These are phyloP conservation scores for Fusarium nurragi DNA, from an alignment of 2,329 filamentous ascomycete species.

Conservation along the genomic window DNA sequence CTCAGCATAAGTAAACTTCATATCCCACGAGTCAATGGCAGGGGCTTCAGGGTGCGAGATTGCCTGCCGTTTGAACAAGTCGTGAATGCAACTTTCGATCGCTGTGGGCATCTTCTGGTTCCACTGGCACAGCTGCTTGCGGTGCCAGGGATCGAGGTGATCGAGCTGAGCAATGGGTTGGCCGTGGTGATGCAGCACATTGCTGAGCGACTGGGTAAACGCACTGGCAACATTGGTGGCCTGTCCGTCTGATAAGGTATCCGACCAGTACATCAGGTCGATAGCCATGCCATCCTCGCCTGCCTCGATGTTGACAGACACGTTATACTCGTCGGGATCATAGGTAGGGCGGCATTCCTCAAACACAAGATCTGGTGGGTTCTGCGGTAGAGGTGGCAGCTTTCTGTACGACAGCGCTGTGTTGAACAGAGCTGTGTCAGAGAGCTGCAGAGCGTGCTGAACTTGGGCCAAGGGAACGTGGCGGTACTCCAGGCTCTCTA, in stretches of 20 bases:
- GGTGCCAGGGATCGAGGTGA: constrained; percentile 11
- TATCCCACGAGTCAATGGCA: constrained; percentile 35
- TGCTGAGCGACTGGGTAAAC: constrained; percentile 32
- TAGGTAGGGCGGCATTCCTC: constrained; percentile 39
- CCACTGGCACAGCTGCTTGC: constrained; percentile 10
- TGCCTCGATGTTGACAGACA: constrained; percentile 37
- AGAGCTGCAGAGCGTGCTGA: constrained; percentile 37
- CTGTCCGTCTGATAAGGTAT: constrained; percentile 30
- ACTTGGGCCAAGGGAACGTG: constrained; percentile 29
- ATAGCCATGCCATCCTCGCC: constrained; percentile 31
- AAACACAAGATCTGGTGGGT: constrained; percentile 27
- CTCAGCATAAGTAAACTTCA: constrained; percentile 26
- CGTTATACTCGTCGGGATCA: constrained; percentile 38
- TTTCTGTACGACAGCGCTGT: constrained; percentile 41
- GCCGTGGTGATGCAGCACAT: constrained; percentile 25
- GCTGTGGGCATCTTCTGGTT: constrained; percentile 13
- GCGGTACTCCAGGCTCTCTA: constrained; percentile 27
- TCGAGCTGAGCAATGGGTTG: constrained; percentile 12
- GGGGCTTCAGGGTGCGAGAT: not conserved
- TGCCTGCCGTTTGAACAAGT: constrained; percentile 16
- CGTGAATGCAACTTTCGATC: constrained; percentile 26
- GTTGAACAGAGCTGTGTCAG: constrained; percentile 37
- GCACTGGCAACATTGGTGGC: constrained; percentile 31
- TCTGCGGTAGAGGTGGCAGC: constrained; percentile 11
- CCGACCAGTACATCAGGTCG: constrained; percentile 41